phyloP scores from a whole-genome alignment of 2,329 filamentous ascomycete species.

The Monosporascus sp. region DNA sequence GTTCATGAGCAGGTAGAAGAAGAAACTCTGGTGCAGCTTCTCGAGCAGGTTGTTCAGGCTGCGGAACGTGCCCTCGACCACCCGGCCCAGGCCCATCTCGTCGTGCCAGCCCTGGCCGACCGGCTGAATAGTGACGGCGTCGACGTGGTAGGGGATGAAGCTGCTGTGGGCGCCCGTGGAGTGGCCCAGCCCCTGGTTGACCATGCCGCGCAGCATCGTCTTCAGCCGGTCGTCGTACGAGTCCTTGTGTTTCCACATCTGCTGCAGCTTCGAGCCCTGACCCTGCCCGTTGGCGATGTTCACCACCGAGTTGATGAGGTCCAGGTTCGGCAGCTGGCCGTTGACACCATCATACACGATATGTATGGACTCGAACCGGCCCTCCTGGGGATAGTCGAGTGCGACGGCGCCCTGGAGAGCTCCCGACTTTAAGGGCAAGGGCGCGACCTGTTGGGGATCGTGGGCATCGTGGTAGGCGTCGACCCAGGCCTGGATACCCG shows the following conservation, averaged over 20 bases:
- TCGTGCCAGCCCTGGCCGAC: conserved; percentile 93
- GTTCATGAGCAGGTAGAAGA: conserved; percentile 95
- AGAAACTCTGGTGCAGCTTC: conserved; percentile 97
- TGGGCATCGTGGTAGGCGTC: conserved; percentile 95
- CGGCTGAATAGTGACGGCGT: conserved; percentile 88
- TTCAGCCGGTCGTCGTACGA: conserved; percentile 74
- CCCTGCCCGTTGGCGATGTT: conserved; percentile 83
- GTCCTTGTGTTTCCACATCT: conserved; percentile 74
- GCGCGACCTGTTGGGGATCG: conserved; percentile 61
- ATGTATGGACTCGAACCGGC: conserved; percentile 81
- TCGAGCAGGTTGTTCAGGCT: conserved; percentile 95
- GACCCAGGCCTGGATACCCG: conserved; percentile 92
- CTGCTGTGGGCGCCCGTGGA: conserved; percentile 87
- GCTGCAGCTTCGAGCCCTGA: conserved; percentile 75
- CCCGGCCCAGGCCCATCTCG: conserved; percentile 89
- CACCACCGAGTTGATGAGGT: conserved; percentile 90
- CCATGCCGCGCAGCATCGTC: conserved; percentile 89
- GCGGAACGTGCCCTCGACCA: conserved; percentile 84
- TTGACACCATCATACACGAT: conserved; percentile 95
- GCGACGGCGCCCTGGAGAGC: conserved; percentile 88
- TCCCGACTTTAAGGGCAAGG: conserved; percentile 84
- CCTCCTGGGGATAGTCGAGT: conserved; percentile 85
- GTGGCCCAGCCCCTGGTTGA: conserved; percentile 83
- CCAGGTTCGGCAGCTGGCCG: conserved; percentile 89
- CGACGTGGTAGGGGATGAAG: conserved; percentile 97